Percentiles rank a stretch among this genome's conserved stretches.
Conservation (phyloP, 1,284 basidiomycete genomes). For the Cryptococcus deneoformans region DNA sequence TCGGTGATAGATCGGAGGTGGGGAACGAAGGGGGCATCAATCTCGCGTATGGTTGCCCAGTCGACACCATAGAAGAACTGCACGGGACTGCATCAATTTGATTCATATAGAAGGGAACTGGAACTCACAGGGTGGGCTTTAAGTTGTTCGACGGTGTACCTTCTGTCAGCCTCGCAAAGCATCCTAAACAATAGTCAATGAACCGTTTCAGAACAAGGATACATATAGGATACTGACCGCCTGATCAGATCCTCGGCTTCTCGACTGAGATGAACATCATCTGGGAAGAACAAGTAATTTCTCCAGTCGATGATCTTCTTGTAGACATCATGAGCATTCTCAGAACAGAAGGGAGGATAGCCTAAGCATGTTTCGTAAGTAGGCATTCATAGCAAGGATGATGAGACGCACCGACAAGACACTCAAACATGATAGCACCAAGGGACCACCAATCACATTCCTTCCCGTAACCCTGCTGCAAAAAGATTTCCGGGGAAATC, state of each 20-base stretch:
- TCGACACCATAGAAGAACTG: constrained; percentile 94
- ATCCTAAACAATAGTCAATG: constrained; percentile 49
- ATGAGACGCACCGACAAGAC: constrained; percentile 66
- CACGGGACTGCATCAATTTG: neutral
- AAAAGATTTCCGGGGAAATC: constrained; percentile 99
- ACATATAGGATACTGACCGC: constrained; percentile 52
- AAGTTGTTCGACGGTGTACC: constrained; percentile 81
- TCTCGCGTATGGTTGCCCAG: constrained; percentile 85
- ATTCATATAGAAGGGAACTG: neutral
- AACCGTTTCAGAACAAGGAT: neutral
- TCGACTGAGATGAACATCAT: constrained; percentile 89
- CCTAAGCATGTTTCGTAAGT: constrained; percentile 40
- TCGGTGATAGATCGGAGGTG: constrained; percentile 89
- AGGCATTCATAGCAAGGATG: neutral
- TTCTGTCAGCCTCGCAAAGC: constrained; percentile 78
- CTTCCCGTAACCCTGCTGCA: constrained; percentile 96
- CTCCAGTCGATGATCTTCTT: constrained; percentile 98
- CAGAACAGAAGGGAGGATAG: constrained; percentile 97
- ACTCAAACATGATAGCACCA: constrained; percentile 98
- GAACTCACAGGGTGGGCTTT: constrained; percentile 68
- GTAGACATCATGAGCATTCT: constrained; percentile 97
- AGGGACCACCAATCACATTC: constrained; percentile 99
- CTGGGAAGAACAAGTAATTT: constrained; percentile 86
- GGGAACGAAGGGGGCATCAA: constrained; percentile 95
- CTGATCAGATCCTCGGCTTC: constrained; percentile 91